Evolutionary conservation across 768 basidiomycete genomes (phyloP).

Genomic region (Melanogaster broomeanus): DNA sequence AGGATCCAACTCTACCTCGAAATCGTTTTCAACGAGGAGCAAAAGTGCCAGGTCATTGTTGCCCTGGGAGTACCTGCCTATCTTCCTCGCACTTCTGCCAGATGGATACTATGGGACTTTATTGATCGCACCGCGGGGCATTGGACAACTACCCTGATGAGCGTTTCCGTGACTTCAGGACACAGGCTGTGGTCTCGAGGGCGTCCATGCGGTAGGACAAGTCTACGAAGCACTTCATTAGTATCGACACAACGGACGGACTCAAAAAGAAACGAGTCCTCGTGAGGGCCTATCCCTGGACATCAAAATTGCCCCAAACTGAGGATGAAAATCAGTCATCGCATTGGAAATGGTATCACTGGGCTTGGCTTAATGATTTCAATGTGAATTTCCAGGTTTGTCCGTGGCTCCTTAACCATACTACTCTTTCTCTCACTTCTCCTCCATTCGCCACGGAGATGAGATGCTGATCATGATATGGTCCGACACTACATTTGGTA

Average conservation of each 20-base stretch:
- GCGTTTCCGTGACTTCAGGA: slow-evolving; percentile 36
- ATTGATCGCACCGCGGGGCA: slow-evolving; percentile 67
- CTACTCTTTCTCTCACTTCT: neutral
- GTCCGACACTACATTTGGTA: slow-evolving; percentile 55
- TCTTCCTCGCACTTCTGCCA: slow-evolving; percentile 48
- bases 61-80: slow-evolving; percentile 51
- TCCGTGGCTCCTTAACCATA: neutral
- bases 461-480: slow-evolving; percentile 33
- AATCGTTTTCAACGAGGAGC: slow-evolving; percentile 56
- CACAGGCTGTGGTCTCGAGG: slow-evolving; percentile 50
- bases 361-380: slow-evolving; percentile 59
- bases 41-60: slow-evolving; percentile 54
- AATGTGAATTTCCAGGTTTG: slow-evolving; percentile 61
- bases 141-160: slow-evolving; percentile 63
- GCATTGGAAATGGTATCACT: slow-evolving; percentile 59
- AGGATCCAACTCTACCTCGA: slow-evolving; percentile 27
- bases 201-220: slow-evolving; percentile 51
- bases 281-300: slow-evolving; percentile 61
- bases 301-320: slow-evolving; percentile 66
- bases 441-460: neutral
- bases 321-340: slow-evolving; percentile 48
- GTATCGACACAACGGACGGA: slow-evolving; percentile 30
- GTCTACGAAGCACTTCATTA: slow-evolving; percentile 48
- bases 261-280: slow-evolving; percentile 46
- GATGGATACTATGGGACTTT: slow-evolving; percentile 59